A percentile compares a stretch with the other conserved stretches of the same genome.
These are phyloP conservation scores for Firmiana major DNA, from an alignment of 345 rosid genomes.

Conservation along the genomic window DNA sequence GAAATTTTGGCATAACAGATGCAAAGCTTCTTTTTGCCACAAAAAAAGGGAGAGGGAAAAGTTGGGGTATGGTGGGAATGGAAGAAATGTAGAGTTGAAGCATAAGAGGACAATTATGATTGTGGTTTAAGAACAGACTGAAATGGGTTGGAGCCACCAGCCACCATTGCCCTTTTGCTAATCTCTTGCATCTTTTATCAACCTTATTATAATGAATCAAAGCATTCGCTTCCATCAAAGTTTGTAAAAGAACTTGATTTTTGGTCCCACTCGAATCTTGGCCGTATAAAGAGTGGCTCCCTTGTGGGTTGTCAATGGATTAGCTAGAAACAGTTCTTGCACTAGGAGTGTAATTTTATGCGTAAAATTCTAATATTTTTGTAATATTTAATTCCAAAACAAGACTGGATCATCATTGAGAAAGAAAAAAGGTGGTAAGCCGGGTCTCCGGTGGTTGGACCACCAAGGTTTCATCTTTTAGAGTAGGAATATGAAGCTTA, in stretches of 20 bases:
- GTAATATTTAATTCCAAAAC: not conserved
- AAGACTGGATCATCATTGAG: not conserved
- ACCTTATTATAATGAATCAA: conserved; percentile 2
- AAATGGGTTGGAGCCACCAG: conserved; percentile 43
- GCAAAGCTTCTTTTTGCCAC: conserved; percentile 13
- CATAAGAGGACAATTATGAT: conserved; percentile 54
- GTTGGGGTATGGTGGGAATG: conserved; percentile 16
- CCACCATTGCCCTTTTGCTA: conserved; percentile 2
- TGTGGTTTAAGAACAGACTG: conserved; percentile 38
- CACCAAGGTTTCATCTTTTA: not conserved
- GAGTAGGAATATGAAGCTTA: not conserved
- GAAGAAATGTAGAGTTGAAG: conserved; percentile 23
- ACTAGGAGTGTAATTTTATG: not conserved
- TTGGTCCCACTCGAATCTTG: conserved; percentile 48
- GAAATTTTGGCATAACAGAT: not conserved
- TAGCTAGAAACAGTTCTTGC: conserved; percentile 1
- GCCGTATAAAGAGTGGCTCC: conserved; percentile 10
- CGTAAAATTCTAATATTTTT: not conserved
- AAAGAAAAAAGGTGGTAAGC: not conserved
- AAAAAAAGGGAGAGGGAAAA: conserved; percentile 14
- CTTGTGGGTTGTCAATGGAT: conserved; percentile 8
- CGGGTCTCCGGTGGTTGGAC: not conserved
- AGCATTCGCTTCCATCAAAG: conserved; percentile 35
- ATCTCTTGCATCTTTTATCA: conserved; percentile 11
- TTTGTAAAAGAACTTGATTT: conserved; percentile 34